Evolutionary conservation across 768 basidiomycete genomes (phyloP), one percentile per base, ranked within the genome.

Genomic region (Hysterangium stoloniferum): DNA sequence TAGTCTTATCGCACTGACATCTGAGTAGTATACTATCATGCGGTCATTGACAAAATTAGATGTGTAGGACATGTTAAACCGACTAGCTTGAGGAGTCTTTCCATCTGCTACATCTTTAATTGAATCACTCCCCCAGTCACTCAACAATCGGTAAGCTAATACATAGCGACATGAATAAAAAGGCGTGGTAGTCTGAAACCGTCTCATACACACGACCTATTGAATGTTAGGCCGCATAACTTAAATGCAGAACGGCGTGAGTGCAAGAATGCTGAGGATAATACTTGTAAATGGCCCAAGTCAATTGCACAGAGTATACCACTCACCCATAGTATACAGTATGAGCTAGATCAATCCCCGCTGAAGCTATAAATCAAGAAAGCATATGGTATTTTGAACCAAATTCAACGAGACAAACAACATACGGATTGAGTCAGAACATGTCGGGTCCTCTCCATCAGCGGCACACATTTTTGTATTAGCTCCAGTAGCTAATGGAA

Each of bases 361-460:
- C 29, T 6, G 42, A 44, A 5, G 42, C 42, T 44, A 29, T 24
- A n/a, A n/a, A n/a, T 22, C 42, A 8, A 17, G 11, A n/a, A 17
- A n/a, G n/a, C 37, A 40, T 8, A 22, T 19, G 8, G 11, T 17
- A 34, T 17, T 9, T 9, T 34, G 33, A 34, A 34, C 17, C 11
- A 9, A 34, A 34, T 34, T 34, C 9, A 34, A 9, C 24, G 9
- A 27, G 4, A 17, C 5, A 22, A 15, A 38, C 6, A 12, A 33
- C 48, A 15, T 40, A 49, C 48, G 74, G 37, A 77, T 62, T 2
- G 71, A 71, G 3, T 72, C 71, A n/a, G 75, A 77, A 58, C 76
- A 77, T 36, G 55, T 62, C 1, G 68, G 66, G 53, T 79, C 77
- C 59, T 79, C 76, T 3, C 76, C 77, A 32, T 70, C 65, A 1